Evolutionary conservation across 176 grass and related monocot species (phyloP), one percentile per base, ranked within the genome.

Genomic region (Eremochloa ophiuroides): DNA sequence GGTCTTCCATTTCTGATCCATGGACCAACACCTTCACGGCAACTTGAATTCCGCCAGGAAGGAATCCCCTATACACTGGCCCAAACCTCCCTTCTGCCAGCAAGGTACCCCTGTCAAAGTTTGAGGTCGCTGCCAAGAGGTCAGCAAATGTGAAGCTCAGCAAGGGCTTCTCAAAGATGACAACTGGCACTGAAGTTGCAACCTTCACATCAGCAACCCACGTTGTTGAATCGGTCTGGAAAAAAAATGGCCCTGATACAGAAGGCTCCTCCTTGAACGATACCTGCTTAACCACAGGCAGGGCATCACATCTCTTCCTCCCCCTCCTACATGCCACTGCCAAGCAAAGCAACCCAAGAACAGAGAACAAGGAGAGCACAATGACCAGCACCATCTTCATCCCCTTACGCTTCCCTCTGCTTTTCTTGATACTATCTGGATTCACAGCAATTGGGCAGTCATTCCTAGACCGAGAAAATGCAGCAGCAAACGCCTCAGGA

Each of bases 91-190:
- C 96, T 83, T 99, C 96, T 8, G 93, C 88, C 82, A 99, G 67
- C 75, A 99, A 82, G 59, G 96, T 99, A 41, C 93, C 96, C 71
- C 87, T 83, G 13, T 98, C 96, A 66, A 98, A 98, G 77, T 98
- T 80, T 10, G 90, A 95, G 31, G 96, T 98, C 0, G 96, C 90
- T 59, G 71, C 73, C 83, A 95, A 91, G 23, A 98, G 88, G 81
- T 98, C 91, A 0, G 90, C 88, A 40, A 98, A 98, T 15, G 93
- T 95, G 82, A 90, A 93, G 59, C 82, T 95, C 46, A 91, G 30
- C 76, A 98, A 78, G 29, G 96, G 96, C 83, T 98, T 98, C 85
- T 98, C 96, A 73, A 98, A 98, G 71, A 99, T 93, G 73, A 99
- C 76, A 56, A 99, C 91, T 0, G 96, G 93, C 37, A 99, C 88